These are phyloP conservation scores for Malus fusca DNA, from an alignment of 306 rosid genomes.

Conservation along the genomic window DNA sequence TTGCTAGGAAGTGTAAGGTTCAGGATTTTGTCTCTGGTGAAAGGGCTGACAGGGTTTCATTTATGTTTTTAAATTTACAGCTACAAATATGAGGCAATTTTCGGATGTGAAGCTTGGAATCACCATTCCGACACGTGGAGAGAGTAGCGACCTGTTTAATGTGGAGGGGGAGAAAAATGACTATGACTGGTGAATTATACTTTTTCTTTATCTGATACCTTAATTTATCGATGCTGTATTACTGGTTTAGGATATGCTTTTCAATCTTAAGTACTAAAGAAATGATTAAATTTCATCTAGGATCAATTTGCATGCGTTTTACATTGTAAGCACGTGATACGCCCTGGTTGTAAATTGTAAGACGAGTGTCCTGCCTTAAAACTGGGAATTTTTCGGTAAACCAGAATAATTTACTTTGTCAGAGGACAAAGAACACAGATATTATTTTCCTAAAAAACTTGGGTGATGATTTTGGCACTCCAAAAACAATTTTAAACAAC, in stretches of 20 bases:
- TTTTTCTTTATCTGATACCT: constrained; percentile 3
- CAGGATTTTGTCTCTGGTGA: background rate
- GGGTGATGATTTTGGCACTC: background rate
- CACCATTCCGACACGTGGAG: constrained; percentile 57
- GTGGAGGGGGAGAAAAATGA: constrained; percentile 69
- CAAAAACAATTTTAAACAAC: background rate
- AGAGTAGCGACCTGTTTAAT: constrained; percentile 62
- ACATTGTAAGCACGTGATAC: background rate
- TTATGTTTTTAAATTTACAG: constrained; percentile 36
- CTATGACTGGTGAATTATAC: constrained; percentile 61
- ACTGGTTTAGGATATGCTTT: background rate
- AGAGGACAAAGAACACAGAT: background rate
- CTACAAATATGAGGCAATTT: constrained; percentile 55
- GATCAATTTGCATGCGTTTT: background rate
- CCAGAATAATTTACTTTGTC: background rate
- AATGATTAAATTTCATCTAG: background rate
- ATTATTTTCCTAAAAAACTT: background rate
- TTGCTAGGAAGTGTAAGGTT: constrained; percentile 1
- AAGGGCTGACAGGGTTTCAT: constrained; percentile 18
- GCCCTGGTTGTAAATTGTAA: background rate
- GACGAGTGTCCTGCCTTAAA: constrained; percentile 2
- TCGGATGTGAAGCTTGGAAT: constrained; percentile 62
- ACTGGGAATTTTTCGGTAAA: constrained; percentile 2
- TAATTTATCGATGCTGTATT: background rate
- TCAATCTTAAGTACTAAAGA: background rate